Conservation (phyloP, 495 filamentous ascomycete species). For the Coniosporium apollinis region DNA sequence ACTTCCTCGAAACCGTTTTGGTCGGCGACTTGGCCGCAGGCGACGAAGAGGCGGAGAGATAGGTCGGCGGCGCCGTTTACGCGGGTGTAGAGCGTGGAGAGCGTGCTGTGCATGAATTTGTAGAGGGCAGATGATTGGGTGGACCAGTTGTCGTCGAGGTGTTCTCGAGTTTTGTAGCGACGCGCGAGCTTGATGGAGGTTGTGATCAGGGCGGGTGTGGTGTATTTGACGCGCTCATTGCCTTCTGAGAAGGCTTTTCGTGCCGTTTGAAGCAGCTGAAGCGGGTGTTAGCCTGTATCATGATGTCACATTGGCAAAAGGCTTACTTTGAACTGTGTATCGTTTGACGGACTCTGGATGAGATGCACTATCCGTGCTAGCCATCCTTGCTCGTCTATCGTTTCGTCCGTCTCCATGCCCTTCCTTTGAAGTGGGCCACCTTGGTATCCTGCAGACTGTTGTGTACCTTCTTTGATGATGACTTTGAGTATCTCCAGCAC, state of each 20-base stretch:
- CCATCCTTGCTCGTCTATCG: conserved; percentile 94
- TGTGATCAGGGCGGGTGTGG: conserved; percentile 85
- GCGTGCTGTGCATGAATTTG: conserved; percentile 78
- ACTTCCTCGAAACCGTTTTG: conserved; percentile 88
- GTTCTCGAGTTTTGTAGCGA: conserved; percentile 77
- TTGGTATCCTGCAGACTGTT: conserved; percentile 69
- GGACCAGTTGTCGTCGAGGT: conserved; percentile 90
- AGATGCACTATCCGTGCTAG: conserved; percentile 83
- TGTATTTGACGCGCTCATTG: conserved; percentile 89
- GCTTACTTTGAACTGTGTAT: conserved; percentile 70
- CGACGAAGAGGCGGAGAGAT: conserved; percentile 70
- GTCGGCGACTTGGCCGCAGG: conserved; percentile 84
- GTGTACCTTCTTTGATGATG: conserved; percentile 79
- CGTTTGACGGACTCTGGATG: conserved; percentile 66
- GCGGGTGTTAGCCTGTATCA: conserved; percentile 17
- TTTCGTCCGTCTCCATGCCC: conserved; percentile 76
- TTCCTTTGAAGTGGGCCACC: conserved; percentile 50
- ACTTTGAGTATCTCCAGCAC: conserved; percentile 78
- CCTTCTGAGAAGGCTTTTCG: conserved; percentile 81
- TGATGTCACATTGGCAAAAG: neutral
- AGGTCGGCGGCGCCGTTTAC: conserved; percentile 77
- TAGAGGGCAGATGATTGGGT: conserved; percentile 77
- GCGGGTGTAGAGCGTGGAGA: conserved; percentile 79
- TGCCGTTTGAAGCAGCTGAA: conserved; percentile 65
- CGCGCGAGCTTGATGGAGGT: conserved; percentile 76